A percentile compares a stretch with the other conserved stretches of the same genome.
Evolutionary conservation across 768 basidiomycete genomes (phyloP).

Genomic region (Tylopilus cervinicoccineus): DNA sequence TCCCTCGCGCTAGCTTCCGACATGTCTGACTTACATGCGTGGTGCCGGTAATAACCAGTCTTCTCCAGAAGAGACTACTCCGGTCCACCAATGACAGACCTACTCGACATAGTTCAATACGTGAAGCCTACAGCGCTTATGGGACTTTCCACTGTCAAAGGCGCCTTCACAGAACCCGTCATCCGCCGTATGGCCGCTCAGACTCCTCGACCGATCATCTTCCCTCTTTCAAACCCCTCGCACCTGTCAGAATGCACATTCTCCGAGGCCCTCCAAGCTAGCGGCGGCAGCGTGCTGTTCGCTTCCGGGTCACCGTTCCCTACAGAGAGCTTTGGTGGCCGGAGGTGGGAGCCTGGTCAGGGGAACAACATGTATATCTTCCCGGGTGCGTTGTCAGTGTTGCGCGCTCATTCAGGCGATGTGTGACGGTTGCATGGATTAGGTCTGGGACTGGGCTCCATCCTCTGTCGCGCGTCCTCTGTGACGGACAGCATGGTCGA

Average conservation of each 20-base stretch:
- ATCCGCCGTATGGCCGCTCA: slow-evolving; percentile 73
- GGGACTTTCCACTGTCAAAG: slow-evolving; percentile 85
- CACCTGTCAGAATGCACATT: slow-evolving; percentile 80
- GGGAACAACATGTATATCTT: slow-evolving; percentile 95
- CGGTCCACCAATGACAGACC: slow-evolving; percentile 69
- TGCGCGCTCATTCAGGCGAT: background rate
- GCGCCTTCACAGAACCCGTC: slow-evolving; percentile 70
- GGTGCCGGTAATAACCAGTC: slow-evolving; percentile 38
- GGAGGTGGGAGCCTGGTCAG: slow-evolving; percentile 71
- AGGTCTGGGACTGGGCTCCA: slow-evolving; percentile 63
- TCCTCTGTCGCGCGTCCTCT: slow-evolving; percentile 59
- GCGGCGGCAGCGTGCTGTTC: slow-evolving; percentile 75
- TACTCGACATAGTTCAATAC: slow-evolving; percentile 73
- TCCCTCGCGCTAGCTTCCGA: background rate
- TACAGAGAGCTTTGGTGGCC: slow-evolving; percentile 51
- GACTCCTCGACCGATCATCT: slow-evolving; percentile 84
- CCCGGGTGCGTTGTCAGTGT: slow-evolving; percentile 42
- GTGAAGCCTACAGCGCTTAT: slow-evolving; percentile 87
- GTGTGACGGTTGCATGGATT: background rate
- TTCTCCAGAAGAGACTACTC: slow-evolving; percentile 80
- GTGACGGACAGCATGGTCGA: slow-evolving; percentile 91
- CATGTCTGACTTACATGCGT: background rate
- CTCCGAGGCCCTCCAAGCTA: slow-evolving; percentile 66
- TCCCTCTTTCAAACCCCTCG: slow-evolving; percentile 89
- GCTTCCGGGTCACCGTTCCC: slow-evolving; percentile 89